Base-by-base conservation (phyloP, 2,329 filamentous ascomycete genomes). In the Ascochyta rabiei region DNA sequence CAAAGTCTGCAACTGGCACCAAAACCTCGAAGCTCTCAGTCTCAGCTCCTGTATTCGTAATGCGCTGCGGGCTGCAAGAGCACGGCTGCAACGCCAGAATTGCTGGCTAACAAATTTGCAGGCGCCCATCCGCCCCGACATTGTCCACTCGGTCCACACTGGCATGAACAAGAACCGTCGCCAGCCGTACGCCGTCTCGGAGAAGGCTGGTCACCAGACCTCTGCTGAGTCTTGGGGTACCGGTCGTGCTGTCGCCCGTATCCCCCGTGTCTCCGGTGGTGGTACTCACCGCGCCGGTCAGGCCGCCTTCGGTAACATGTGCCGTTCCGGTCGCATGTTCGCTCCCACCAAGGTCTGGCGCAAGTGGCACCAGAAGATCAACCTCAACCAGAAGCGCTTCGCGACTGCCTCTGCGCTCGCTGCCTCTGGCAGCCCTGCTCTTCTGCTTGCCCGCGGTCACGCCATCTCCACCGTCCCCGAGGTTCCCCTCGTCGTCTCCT, bases 151-250 rank as follows among this genome's bases (percentile, higher is more conserved):
- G 81, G 87, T 98, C 76, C 95, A 99, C 89, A 96, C 91, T 76
- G 95, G 95, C 77, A 96, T 99, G 86, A 93, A 93, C 80, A 99
- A 99, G 91, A 99, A 99, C 89, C 97, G 96, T 89, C 90, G 95
- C 81, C 95, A 99, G 84, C 93, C 95, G 73, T 99, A 99, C 82
- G 88, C 95, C 77, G 95, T 99, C 62, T 74, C 71, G 89, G 93
- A 98, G 90, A 99, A 99, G 90, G 95, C 95, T 79, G 95, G 95
- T 85, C 95, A 99, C 85, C 95, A 99, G 86, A 99, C 95, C 79
- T 96, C 91, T 82, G 95, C 95, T 79, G 95, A 99, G 87, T 99
- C 96, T 71, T 99, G 95, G 95, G 93, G 93, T 89, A 98, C 93
- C 84, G 93, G 68, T 63, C 95, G 95, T 83, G 95, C 95, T 82